Percentiles rank a stretch among this genome's conserved stretches.
phyloP scores from a whole-genome alignment of 371 early-diverging fungal species.

The Choanephora cucurbitarum region DNA sequence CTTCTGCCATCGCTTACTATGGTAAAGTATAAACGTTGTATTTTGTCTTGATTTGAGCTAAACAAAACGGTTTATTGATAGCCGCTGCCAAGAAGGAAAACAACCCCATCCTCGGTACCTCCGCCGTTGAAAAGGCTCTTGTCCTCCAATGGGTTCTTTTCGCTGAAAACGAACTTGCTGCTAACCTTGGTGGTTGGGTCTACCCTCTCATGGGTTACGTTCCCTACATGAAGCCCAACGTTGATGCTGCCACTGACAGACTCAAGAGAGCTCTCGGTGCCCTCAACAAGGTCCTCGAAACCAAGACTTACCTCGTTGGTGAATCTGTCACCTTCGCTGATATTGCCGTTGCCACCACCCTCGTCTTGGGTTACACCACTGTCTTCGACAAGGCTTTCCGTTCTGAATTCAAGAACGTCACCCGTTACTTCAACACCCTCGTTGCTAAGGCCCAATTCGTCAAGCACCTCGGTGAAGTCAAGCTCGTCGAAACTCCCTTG shows the following conservation, averaged over 20 bases:
- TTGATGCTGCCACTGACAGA: slow-evolving; percentile 60
- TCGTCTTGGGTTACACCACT: slow-evolving; percentile 50
- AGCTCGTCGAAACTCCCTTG: slow-evolving; percentile 37
- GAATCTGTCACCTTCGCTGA: slow-evolving; percentile 80
- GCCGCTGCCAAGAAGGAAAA: slow-evolving; percentile 70
- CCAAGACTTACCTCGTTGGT: slow-evolving; percentile 80
- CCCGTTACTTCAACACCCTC: slow-evolving; percentile 85
- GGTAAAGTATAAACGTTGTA: slow-evolving; percentile 50
- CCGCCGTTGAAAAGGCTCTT: slow-evolving; percentile 70
- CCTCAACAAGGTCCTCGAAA: slow-evolving; percentile 62
- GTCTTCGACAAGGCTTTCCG: slow-evolving; percentile 67
- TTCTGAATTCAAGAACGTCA: slow-evolving; percentile 78
- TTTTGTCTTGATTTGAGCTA: too few species aligned
- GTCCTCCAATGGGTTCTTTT: slow-evolving; percentile 82
- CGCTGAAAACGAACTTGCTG: slow-evolving; percentile 60
- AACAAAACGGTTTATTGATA: slow-evolving; percentile 25
- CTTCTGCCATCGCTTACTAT: slow-evolving; percentile 87
- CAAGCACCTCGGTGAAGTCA: slow-evolving; percentile 71
- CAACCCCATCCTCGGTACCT: slow-evolving; percentile 64
- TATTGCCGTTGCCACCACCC: slow-evolving; percentile 56
- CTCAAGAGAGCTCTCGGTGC: slow-evolving; percentile 55
- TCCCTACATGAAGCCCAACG: slow-evolving; percentile 60
- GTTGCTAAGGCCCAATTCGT: slow-evolving; percentile 78
- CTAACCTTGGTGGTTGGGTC: slow-evolving; percentile 51
- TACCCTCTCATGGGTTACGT: slow-evolving; percentile 59